Conservation (phyloP, 371 early-diverging fungal genomes). For the Zopfochytrium polystomum region DNA sequence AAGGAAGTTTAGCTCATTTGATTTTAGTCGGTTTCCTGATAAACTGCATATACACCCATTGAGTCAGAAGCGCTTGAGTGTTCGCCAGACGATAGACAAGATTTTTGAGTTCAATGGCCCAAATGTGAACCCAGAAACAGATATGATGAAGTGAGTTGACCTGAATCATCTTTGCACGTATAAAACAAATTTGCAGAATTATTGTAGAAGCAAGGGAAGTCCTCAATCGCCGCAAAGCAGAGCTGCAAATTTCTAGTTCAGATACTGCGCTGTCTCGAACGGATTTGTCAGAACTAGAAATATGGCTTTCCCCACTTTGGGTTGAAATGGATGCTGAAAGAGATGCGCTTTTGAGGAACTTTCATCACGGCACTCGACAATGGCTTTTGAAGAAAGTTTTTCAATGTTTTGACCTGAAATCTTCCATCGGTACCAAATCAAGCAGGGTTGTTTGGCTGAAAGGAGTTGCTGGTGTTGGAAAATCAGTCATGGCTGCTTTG, state of each 20-base stretch:
- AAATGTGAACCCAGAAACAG: conserved; percentile 3
- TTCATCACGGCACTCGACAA: conserved; percentile 13
- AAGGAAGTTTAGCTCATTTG: too few species aligned
- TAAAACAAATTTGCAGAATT: neutral
- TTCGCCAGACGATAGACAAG: neutral
- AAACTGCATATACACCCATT: neutral
- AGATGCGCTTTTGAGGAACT: neutral
- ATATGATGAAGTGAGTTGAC: neutral
- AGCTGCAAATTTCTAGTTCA: too few species aligned
- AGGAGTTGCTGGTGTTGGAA: conserved; percentile 27
- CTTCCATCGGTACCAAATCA: too few species aligned
- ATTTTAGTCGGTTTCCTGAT: too few species aligned
- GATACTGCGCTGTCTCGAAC: neutral
- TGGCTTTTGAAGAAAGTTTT: conserved; percentile 16
- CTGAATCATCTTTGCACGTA: neutral
- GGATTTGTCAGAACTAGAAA: conserved; percentile 6
- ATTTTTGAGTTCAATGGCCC: conserved; percentile 1
- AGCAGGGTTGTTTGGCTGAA: conserved; percentile 22
- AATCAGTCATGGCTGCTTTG: conserved; percentile 28
- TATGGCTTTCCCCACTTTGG: conserved; percentile 7
- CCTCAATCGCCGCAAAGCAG: too few species aligned
- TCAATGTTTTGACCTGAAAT: conserved; percentile 4
- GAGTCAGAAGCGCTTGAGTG: neutral
- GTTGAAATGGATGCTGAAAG: conserved; percentile 7
- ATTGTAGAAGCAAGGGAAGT: neutral